Evolutionary conservation across 2,329 filamentous ascomycete genomes (phyloP).

Genomic region (Claviceps sp.): DNA sequence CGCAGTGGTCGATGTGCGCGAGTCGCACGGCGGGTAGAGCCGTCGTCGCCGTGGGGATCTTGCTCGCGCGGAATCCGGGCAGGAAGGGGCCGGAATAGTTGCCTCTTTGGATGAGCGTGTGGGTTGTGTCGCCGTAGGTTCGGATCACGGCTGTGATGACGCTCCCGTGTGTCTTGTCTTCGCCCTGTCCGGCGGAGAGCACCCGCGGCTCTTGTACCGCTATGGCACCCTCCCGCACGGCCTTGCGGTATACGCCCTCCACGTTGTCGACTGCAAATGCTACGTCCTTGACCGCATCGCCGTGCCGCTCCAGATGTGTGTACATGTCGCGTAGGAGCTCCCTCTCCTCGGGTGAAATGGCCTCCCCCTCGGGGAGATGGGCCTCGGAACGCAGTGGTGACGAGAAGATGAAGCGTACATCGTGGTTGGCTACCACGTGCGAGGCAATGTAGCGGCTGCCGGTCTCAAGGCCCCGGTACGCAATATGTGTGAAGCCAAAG

Average conservation of each 20-base stretch:
- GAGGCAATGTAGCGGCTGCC: conserved; percentile 70
- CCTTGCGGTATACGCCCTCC: conserved; percentile 61
- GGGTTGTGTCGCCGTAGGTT: conserved; percentile 91
- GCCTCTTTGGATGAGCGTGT: conserved; percentile 69
- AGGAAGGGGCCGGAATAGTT: conserved; percentile 66
- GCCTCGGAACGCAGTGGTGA: conserved; percentile 57
- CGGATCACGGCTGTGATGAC: conserved; percentile 67
- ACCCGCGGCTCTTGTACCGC: conserved; percentile 48
- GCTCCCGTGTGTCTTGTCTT: conserved; percentile 48
- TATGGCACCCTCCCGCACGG: conserved; percentile 50
- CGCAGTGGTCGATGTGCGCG: conserved; percentile 82
- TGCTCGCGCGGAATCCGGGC: conserved; percentile 59
- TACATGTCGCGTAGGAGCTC: conserved; percentile 61
- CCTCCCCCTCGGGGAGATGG: conserved; percentile 43
- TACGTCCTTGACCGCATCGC: conserved; percentile 90
- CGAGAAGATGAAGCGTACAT: conserved; percentile 71
- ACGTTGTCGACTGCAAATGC: conserved; percentile 91
- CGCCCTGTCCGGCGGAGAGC: conserved; percentile 9
- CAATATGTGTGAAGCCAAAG: conserved; percentile 73
- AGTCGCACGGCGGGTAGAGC: conserved; percentile 52
- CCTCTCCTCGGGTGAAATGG: conserved; percentile 50
- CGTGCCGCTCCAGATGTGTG: conserved; percentile 71
- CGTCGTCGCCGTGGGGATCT: conserved; percentile 22
- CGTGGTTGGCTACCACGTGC: conserved; percentile 67
- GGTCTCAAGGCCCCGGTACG: conserved; percentile 81